Percentiles rank a stretch among this genome's conserved stretches.
phyloP scores from a whole-genome alignment of 139 green algal genomes.

The Chlamydomonas schloesseri region DNA sequence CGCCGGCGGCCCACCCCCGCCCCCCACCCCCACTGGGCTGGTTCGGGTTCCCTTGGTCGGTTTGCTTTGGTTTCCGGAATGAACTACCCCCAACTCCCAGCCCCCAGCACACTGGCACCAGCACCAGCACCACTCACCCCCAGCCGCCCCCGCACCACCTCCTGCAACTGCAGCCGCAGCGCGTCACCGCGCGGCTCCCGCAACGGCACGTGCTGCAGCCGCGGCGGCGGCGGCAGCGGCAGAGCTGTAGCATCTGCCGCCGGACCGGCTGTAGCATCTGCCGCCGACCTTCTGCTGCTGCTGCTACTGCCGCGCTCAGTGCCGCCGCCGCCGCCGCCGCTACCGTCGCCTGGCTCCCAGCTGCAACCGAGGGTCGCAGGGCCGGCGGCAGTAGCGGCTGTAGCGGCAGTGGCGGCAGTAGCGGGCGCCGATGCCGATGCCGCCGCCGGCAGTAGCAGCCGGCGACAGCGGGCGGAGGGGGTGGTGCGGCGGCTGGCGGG shows the following conservation, averaged over 20 bases:
- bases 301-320: neutral
- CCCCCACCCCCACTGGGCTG: too few species aligned
- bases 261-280: neutral
- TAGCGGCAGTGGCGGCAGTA: neutral
- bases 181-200: constrained; percentile 18
- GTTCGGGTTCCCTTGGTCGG: too few species aligned
- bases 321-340: neutral
- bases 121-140: neutral
- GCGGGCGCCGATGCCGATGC: neutral
- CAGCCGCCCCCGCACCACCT: neutral
- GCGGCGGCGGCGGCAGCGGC: too few species aligned
- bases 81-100: neutral
- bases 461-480: neutral
- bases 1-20: too few species aligned
- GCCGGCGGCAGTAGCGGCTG: neutral
- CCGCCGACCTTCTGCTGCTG: neutral
- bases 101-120: too few species aligned
- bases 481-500: neutral
- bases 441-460: neutral
- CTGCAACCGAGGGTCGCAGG: neutral
- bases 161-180: constrained; percentile 3
- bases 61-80: too few species aligned
- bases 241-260: neutral
- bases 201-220: neutral
- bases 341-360: neutral